Conservation (phyloP, 768 basidiomycete genomes). For the Hemileccinum rubropunctum region DNA sequence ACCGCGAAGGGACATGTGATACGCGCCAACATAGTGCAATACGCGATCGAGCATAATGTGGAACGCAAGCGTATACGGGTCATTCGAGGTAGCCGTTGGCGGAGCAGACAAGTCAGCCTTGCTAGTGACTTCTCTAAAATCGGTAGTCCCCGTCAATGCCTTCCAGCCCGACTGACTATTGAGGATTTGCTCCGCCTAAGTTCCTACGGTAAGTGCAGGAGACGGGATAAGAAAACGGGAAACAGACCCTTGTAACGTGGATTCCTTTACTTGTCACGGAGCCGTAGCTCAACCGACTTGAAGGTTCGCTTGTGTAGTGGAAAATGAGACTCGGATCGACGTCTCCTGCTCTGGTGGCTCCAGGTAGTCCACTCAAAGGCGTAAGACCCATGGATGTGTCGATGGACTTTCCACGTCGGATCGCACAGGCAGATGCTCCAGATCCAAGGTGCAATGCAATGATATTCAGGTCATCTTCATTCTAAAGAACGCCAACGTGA, state of each 20-base stretch:
- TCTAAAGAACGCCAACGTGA: constrained; percentile 25
- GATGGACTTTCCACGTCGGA: constrained; percentile 67
- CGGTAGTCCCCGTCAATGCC: constrained; percentile 73
- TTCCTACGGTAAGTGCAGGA: constrained; percentile 1
- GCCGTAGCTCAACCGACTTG: constrained; percentile 50
- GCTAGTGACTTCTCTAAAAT: constrained; percentile 69
- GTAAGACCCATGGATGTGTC: constrained; percentile 95
- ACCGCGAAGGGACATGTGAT: constrained; percentile 68
- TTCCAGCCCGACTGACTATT: constrained; percentile 79
- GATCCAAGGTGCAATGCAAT: constrained; percentile 87
- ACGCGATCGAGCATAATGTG: constrained; percentile 78
- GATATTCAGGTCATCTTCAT: constrained; percentile 55
- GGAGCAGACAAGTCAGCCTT: constrained; percentile 33
- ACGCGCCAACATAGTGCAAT: constrained; percentile 67
- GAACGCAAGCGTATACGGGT: constrained; percentile 62
- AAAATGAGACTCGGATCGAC: constrained; percentile 88
- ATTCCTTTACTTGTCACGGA: constrained; percentile 43
- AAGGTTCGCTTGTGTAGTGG: constrained; percentile 61
- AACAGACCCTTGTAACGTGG: constrained; percentile 49
- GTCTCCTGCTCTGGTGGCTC: constrained; percentile 80
- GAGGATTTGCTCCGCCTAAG: constrained; percentile 65
- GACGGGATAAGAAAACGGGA: background rate
- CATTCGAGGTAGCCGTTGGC: constrained; percentile 21
- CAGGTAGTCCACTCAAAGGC: constrained; percentile 83
- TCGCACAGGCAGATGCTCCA: constrained; percentile 83